phyloP scores from a whole-genome alignment of 1,284 basidiomycete genomes.

The Rhodotorula sp. region DNA sequence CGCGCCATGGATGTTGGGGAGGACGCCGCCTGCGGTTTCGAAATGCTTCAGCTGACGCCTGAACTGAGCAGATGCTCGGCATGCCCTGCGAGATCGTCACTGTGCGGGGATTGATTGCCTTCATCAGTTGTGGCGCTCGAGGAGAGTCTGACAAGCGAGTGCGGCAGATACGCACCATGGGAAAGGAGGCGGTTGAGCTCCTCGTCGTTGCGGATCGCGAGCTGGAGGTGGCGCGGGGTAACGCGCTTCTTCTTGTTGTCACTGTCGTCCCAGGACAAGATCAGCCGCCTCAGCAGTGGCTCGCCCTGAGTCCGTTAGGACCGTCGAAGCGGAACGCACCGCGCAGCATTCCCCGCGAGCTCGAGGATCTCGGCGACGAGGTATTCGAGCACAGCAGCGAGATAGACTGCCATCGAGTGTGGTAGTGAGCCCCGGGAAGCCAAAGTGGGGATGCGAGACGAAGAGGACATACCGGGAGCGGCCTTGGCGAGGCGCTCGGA shows the following conservation, averaged over 20 bases:
- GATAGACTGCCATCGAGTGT: constrained; percentile 9
- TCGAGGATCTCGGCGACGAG: constrained; percentile 55
- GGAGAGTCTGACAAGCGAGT: constrained; percentile 59
- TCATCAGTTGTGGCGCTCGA: constrained; percentile 42
- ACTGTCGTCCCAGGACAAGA: not conserved
- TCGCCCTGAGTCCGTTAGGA: too few species aligned
- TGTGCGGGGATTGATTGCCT: constrained; percentile 53
- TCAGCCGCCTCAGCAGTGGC: too few species aligned
- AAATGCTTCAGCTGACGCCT: not conserved
- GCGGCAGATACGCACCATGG: constrained; percentile 55
- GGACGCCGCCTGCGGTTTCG: not conserved
- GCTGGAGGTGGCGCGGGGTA: constrained; percentile 81
- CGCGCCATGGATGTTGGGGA: constrained; percentile 44
- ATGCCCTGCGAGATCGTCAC: constrained; percentile 31
- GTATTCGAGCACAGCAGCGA: constrained; percentile 55
- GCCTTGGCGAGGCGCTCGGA: not conserved
- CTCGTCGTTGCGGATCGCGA: constrained; percentile 84
- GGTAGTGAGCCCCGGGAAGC: not conserved
- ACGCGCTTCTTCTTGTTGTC: constrained; percentile 69
- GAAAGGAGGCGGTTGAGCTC: constrained; percentile 83
- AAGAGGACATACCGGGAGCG: not conserved
- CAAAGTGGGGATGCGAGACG: not conserved
- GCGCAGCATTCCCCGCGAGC: constrained; percentile 50
- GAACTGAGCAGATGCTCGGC: not conserved
- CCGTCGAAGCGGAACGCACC: constrained; percentile 1